Conservation (phyloP, 169 alveolate genomes). For the Plasmodium reichenowi region DNA sequence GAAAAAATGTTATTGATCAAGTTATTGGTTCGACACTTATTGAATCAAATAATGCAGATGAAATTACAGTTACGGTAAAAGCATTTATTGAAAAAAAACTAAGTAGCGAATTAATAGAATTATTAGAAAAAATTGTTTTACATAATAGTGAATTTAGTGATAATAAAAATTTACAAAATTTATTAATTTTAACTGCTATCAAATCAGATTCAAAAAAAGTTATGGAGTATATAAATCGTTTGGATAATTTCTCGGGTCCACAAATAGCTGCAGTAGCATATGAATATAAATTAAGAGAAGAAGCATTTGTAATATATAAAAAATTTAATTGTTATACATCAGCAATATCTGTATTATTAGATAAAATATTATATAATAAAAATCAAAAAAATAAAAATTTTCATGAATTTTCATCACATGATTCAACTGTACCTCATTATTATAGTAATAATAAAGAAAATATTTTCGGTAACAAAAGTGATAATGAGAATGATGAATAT, state of each 20-base stretch:
- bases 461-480: background rate
- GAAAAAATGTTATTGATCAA: constrained; percentile 96
- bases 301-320: constrained; percentile 95
- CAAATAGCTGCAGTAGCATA: constrained; percentile 96
- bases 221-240: constrained; percentile 94
- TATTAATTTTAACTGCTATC: constrained; percentile 84
- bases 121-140: constrained; percentile 81
- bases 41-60: constrained; percentile 97
- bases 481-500: constrained; percentile 17
- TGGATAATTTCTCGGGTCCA: constrained; percentile 97
- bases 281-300: constrained; percentile 88
- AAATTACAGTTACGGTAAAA: constrained; percentile 96
- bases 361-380: constrained; percentile 70
- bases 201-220: constrained; percentile 84
- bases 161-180: constrained; percentile 94
- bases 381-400: background rate
- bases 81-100: constrained; percentile 99
- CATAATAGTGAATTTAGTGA: constrained; percentile 94
- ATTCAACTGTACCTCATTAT: constrained; percentile 1
- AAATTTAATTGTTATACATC: constrained; percentile 92
- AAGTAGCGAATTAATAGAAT: constrained; percentile 96
- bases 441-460: constrained; percentile 16
- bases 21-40: constrained; percentile 96
- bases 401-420: constrained; percentile 3
- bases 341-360: constrained; percentile 95